These are phyloP conservation scores for Linum tenue DNA, from an alignment of 345 rosid species.

Conservation along the genomic window DNA sequence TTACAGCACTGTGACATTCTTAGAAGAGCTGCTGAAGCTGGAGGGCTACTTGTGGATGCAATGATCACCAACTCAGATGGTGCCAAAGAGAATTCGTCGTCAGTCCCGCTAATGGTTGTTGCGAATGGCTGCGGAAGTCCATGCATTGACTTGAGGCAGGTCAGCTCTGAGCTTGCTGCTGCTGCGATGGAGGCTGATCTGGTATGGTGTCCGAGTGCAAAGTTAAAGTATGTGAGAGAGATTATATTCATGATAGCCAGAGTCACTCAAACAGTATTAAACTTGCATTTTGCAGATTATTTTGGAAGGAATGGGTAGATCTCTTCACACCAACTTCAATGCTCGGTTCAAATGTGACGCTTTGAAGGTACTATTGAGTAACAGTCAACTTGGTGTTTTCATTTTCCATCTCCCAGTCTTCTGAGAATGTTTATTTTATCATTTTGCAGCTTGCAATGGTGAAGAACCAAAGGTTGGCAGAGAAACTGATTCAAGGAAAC, in stretches of 20 bases:
- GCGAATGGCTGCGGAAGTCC: slow-evolving; percentile 99
- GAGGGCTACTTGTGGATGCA: slow-evolving; percentile 91
- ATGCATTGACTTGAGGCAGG: slow-evolving; percentile 93
- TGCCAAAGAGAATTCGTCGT: slow-evolving; percentile 50
- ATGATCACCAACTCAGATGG: slow-evolving; percentile 55
- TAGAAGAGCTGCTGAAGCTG: slow-evolving; percentile 92
- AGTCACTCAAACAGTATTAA: background rate
- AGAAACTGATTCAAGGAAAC: slow-evolving; percentile 70
- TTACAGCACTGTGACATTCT: slow-evolving; percentile 88
- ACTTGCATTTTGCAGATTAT: slow-evolving; percentile 43
- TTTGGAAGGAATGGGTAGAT: slow-evolving; percentile 98
- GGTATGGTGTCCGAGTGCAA: slow-evolving; percentile 34
- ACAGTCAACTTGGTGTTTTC: too few species aligned
- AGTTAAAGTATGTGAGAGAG: background rate
- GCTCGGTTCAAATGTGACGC: slow-evolving; percentile 80
- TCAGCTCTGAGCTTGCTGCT: slow-evolving; percentile 98
- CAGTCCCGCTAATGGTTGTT: slow-evolving; percentile 93
- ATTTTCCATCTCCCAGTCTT: background rate
- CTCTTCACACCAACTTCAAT: slow-evolving; percentile 85
- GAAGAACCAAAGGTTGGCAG: slow-evolving; percentile 94
- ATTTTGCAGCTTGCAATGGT: slow-evolving; percentile 92
- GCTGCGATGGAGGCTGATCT: slow-evolving; percentile 89
- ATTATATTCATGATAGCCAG: background rate
- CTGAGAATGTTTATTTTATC: background rate
- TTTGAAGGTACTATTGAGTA: slow-evolving; percentile 47